These are phyloP conservation scores for Russula griseocarnosa DNA, from an alignment of 768 basidiomycete genomes.

Conservation along the genomic window DNA sequence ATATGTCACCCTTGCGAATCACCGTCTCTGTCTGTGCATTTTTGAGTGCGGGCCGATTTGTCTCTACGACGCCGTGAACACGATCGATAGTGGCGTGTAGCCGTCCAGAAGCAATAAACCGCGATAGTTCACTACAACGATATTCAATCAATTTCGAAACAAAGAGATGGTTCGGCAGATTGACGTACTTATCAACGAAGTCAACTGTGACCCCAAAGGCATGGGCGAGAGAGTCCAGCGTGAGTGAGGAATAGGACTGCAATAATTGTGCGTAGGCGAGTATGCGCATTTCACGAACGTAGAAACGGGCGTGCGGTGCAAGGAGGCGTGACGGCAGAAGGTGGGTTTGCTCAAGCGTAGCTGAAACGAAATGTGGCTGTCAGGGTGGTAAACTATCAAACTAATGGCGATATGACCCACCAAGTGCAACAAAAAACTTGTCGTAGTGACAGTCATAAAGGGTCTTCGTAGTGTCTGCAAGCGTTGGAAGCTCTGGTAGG, in stretches of 20 bases:
- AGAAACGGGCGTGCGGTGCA: conserved; percentile 81
- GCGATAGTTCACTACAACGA: conserved; percentile 70
- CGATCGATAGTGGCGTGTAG: conserved; percentile 90
- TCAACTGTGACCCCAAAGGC: conserved; percentile 88
- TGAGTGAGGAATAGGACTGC: conserved; percentile 87
- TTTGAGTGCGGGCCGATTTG: conserved; percentile 72
- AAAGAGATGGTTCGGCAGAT: conserved; percentile 7
- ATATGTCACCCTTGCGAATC: conserved; percentile 86
- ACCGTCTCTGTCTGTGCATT: conserved; percentile 88
- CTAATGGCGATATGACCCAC: conserved; percentile 39
- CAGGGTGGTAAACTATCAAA: conserved; percentile 7
- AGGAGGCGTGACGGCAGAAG: conserved; percentile 86
- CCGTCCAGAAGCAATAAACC: conserved; percentile 85
- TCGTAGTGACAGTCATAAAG: conserved; percentile 93
- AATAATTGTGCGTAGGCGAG: conserved; percentile 87
- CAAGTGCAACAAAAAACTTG: conserved; percentile 88
- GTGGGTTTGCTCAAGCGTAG: conserved; percentile 82
- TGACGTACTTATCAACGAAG: conserved; percentile 78
- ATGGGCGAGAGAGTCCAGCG: conserved; percentile 75
- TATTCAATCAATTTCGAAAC: conserved; percentile 1
- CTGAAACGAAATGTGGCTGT: conserved; percentile 37
- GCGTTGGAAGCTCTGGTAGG: conserved; percentile 74
- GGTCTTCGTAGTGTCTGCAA: conserved; percentile 79
- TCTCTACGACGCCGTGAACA: conserved; percentile 91
- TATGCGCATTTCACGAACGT: conserved; percentile 94